phyloP scores from a whole-genome alignment of 768 basidiomycete species.

The Hysterangium stoloniferum region DNA sequence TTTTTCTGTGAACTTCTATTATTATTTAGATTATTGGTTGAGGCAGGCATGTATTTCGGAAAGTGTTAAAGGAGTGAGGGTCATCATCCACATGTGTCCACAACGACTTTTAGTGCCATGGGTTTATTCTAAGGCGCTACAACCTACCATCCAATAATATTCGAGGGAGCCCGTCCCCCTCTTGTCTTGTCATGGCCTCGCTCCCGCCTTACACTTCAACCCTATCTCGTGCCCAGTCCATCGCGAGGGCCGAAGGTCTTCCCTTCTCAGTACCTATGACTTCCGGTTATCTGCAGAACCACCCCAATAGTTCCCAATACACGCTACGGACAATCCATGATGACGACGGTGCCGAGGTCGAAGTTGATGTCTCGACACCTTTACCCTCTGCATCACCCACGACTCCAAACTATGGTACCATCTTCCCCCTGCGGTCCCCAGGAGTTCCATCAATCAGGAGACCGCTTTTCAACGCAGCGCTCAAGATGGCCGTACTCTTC shows the following conservation, averaged over 20 bases:
- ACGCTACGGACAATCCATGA: slow-evolving; percentile 53
- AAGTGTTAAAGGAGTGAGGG: background rate
- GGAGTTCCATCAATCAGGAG: slow-evolving; percentile 35
- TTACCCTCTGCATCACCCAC: background rate
- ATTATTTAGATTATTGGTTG: slow-evolving; percentile 15
- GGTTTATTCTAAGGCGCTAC: too few species aligned
- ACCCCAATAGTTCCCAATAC: slow-evolving; percentile 43
- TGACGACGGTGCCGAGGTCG: slow-evolving; percentile 20
- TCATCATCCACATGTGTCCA: background rate
- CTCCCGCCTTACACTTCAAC: background rate
- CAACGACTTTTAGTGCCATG: background rate
- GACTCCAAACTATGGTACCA: slow-evolving; percentile 6
- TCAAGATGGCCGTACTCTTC: slow-evolving; percentile 82
- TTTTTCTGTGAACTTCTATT: slow-evolving; percentile 42
- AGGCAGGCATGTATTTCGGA: slow-evolving; percentile 23
- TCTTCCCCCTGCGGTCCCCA: background rate
- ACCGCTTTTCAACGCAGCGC: slow-evolving; percentile 68
- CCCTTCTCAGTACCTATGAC: background rate
- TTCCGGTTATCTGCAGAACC: slow-evolving; percentile 9
- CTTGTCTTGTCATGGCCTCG: background rate
- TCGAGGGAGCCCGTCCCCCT: background rate
- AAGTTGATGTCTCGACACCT: slow-evolving; percentile 19
- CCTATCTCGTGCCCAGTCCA: background rate
- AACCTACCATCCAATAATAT: too few species aligned
- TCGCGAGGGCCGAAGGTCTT: background rate